These are phyloP conservation scores for Rhododendron ovatum DNA, from an alignment of 148 eudicot species.

Conservation along the genomic window DNA sequence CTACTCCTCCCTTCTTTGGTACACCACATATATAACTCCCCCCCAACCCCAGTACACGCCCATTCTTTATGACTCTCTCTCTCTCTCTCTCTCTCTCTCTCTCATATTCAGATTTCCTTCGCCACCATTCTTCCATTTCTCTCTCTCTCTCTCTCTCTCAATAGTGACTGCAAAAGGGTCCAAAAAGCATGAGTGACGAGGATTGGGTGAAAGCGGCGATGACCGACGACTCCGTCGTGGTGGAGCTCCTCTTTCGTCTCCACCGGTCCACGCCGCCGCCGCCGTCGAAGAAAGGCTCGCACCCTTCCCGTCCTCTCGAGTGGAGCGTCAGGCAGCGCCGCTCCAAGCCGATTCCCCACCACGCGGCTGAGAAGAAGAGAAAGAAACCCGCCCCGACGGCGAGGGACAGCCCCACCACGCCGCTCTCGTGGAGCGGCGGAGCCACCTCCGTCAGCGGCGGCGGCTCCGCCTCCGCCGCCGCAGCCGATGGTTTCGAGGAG, in stretches of 20 bases:
- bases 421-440: conserved; percentile 46
- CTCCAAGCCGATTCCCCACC: conserved; percentile 12
- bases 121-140: conserved; percentile 22
- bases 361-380: neutral
- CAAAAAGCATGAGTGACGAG: conserved; percentile 19
- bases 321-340: conserved; percentile 40
- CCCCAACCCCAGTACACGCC: neutral
- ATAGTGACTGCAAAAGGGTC: neutral
- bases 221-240: conserved; percentile 32
- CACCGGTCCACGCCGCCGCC: conserved; percentile 5
- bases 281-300: neutral
- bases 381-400: conserved; percentile 4
- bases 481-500: conserved; percentile 31
- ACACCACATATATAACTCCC: conserved; percentile 10
- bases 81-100: neutral
- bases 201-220: conserved; percentile 39
- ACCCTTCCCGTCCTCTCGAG: conserved; percentile 16
- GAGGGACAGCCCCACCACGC: conserved; percentile 47
- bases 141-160: conserved; percentile 9
- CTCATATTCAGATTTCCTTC: conserved; percentile 26
- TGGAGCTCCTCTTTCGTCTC: conserved; percentile 30
- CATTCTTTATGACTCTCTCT: neutral
- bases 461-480: neutral
- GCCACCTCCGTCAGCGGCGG: conserved; percentile 34
- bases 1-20: conserved; percentile 3